phyloP scores from a whole-genome alignment of 1,139 yeast genomes.

The Candida sp. region DNA sequence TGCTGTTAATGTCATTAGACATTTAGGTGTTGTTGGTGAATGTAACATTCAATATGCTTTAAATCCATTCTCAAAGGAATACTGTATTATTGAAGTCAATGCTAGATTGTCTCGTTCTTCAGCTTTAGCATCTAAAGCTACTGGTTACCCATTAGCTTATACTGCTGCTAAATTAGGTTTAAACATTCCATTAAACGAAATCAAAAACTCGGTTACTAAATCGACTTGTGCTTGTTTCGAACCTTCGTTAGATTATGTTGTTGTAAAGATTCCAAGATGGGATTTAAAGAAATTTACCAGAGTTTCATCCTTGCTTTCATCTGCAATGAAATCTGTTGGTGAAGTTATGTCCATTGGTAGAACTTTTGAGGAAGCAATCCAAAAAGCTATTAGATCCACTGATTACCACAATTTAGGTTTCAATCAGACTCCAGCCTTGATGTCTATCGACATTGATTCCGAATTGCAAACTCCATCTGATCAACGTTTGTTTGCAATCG shows the following conservation, averaged over 20 bases:
- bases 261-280: slow-evolving; percentile 99
- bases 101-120: slow-evolving; percentile 98
- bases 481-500: slow-evolving; percentile 94
- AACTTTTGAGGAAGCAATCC: slow-evolving; percentile 97
- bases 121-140: slow-evolving; percentile 97
- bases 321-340: slow-evolving; percentile 98
- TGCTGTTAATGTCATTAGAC: slow-evolving; percentile 96
- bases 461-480: slow-evolving; percentile 96
- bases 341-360: slow-evolving; percentile 99
- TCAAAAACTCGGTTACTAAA: slow-evolving; percentile 91
- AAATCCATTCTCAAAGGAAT: slow-evolving; percentile 91
- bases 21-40: slow-evolving; percentile 98
- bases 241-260: slow-evolving; percentile 97
- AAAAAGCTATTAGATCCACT: slow-evolving; percentile 95
- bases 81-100: slow-evolving; percentile 96
- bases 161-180: slow-evolving; percentile 98
- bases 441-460: slow-evolving; percentile 86
- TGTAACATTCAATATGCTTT: slow-evolving; percentile 98
- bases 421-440: slow-evolving; percentile 79
- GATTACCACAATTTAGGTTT: slow-evolving; percentile 96
- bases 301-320: slow-evolving; percentile 83
- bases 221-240: slow-evolving; percentile 97
- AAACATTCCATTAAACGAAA: slow-evolving; percentile 88
- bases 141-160: slow-evolving; percentile 97
- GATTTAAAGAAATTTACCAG: slow-evolving; percentile 94